phyloP scores from a whole-genome alignment of 208 protist genomes.

The Wallacemonas collosoma region DNA sequence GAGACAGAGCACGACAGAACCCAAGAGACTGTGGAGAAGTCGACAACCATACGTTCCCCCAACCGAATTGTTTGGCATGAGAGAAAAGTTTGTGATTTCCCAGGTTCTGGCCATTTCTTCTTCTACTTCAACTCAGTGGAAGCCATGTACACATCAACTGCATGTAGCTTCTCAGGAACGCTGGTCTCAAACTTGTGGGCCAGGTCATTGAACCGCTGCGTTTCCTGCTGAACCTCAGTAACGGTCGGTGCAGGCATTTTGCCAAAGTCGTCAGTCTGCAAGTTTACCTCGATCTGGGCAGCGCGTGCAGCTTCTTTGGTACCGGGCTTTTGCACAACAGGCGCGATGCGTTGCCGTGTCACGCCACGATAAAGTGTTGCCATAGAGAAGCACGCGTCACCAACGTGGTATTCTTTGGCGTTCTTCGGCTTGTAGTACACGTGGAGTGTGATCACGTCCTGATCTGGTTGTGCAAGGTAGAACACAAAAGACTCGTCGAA shows the following conservation, averaged over 20 bases:
- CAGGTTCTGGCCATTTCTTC: not conserved
- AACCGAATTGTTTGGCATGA: too few species aligned
- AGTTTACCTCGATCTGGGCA: conserved; percentile 65
- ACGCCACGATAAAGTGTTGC: conserved; percentile 77
- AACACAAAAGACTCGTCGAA: conserved; percentile 89
- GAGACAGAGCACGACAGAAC: too few species aligned
- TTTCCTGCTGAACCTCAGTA: conserved; percentile 69
- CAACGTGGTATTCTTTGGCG: conserved; percentile 79
- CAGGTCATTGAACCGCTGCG: conserved; percentile 61
- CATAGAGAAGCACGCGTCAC: conserved; percentile 87
- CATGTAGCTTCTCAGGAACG: conserved; percentile 74
- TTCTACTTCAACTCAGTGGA: conserved; percentile 29
- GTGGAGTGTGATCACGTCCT: conserved; percentile 90
- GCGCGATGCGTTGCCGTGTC: conserved; percentile 71
- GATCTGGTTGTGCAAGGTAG: conserved; percentile 84
- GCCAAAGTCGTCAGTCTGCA: conserved; percentile 88
- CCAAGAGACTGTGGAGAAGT: too few species aligned
- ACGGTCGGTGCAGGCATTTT: conserved; percentile 52
- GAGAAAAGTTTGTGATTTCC: not conserved
- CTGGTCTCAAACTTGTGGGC: conserved; percentile 55
- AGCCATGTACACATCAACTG: conserved; percentile 80
- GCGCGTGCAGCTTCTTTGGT: conserved; percentile 64
- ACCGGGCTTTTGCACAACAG: conserved; percentile 79
- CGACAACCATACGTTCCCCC: too few species aligned
- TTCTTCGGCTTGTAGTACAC: conserved; percentile 83